A percentile compares a stretch with the other conserved stretches of the same genome.
Evolutionary conservation across 306 rosid species (phyloP).

Genomic region (Acmispon strigosus): DNA sequence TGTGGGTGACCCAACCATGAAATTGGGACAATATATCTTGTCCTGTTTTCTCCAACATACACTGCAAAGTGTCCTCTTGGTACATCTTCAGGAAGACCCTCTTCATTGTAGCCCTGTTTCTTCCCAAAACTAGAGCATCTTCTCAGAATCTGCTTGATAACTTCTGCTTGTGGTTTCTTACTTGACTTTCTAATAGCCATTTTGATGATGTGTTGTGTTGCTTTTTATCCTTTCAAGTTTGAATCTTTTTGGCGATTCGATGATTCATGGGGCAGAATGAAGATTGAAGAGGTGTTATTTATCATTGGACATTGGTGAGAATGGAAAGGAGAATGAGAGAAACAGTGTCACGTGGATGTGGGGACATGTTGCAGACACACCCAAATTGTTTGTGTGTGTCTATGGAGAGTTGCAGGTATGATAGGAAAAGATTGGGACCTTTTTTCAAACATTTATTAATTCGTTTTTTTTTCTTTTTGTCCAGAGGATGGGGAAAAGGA

Average conservation of each 20-base stretch:
- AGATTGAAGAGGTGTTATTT: constrained; percentile 32
- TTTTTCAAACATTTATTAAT: background rate
- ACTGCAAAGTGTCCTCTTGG: constrained; percentile 88
- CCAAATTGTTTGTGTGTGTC: constrained; percentile 19
- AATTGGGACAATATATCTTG: constrained; percentile 68
- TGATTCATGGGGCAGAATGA: constrained; percentile 3
- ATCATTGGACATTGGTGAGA: constrained; percentile 21
- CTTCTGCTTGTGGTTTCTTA: constrained; percentile 51
- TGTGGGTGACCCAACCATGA: constrained; percentile 66
- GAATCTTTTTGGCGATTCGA: background rate
- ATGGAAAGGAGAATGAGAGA: constrained; percentile 6
- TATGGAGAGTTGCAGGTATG: background rate
- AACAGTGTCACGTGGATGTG: constrained; percentile 69
- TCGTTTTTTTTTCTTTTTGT: background rate
- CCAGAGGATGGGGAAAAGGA: background rate
- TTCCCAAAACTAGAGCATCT: constrained; percentile 70
- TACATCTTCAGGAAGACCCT: constrained; percentile 61
- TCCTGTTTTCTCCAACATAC: constrained; percentile 78
- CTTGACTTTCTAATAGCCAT: constrained; percentile 54
- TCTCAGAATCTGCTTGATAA: constrained; percentile 53
- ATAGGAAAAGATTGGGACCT: background rate
- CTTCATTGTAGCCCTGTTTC: constrained; percentile 42
- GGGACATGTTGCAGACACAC: constrained; percentile 41
- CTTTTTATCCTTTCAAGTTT: background rate
- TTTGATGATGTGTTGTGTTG: background rate